These are phyloP conservation scores for Echites panduratus DNA, from an alignment of 257 asterid species.

Conservation along the genomic window DNA sequence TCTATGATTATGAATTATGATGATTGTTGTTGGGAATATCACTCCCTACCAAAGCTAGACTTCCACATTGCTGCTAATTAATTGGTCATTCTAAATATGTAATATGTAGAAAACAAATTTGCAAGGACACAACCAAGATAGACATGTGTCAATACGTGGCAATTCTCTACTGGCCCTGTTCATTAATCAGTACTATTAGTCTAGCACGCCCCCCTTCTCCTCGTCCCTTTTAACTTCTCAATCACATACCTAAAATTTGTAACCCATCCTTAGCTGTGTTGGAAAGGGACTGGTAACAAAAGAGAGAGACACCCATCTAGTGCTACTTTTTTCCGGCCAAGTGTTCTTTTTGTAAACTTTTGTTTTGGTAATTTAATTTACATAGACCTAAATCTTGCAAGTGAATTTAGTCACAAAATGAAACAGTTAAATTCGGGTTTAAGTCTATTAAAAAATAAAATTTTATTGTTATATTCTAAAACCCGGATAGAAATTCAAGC, in stretches of 20 bases:
- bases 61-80: constrained; percentile 33
- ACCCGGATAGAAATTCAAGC: not conserved
- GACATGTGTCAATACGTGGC: constrained; percentile 21
- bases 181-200: constrained; percentile 14
- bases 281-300: constrained; percentile 28
- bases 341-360: too few species aligned
- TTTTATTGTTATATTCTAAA: not conserved
- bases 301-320: not conserved
- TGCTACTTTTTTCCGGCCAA: too few species aligned
- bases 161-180: constrained; percentile 16
- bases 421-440: too few species aligned
- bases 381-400: too few species aligned
- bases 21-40: constrained; percentile 8
- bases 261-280: constrained; percentile 12
- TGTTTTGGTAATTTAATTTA: too few species aligned
- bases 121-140: constrained; percentile 15
- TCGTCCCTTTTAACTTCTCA: constrained; percentile 4
- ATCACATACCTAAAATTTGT: constrained; percentile 14
- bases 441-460: not conserved
- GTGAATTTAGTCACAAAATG: too few species aligned
- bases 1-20: not conserved
- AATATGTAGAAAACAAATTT: constrained; percentile 6
- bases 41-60: constrained; percentile 22
- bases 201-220: not conserved
- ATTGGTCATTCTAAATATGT: constrained; percentile 31